Evolutionary conservation across 2,329 filamentous ascomycete species (phyloP), one percentile per base, ranked within the genome.

Genomic region (Elsinoe arachidis): DNA sequence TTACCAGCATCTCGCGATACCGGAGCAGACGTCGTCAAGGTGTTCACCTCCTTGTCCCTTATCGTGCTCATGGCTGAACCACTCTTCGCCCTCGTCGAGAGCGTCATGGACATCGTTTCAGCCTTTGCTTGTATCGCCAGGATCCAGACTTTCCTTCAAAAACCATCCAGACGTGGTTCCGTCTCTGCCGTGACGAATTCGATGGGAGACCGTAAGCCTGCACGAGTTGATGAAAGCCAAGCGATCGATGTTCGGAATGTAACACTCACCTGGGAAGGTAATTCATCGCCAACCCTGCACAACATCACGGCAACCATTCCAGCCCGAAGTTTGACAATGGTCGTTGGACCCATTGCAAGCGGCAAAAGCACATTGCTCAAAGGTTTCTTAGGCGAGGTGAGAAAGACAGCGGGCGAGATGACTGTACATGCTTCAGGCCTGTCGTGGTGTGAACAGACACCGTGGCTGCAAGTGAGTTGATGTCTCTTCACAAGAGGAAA

Each of bases 301-400:
- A 19, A 53, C 30, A 26, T 39, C 19, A 53, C 26, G 11, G 5
- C 17, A 1, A 35, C 19, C 7, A 39, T 39, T 3, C 49, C 33
- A 17, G 5, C 34, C 17, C 70, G 70, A 35, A 74, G 72, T 58
- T 69, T 78, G 51, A 76, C 74, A 23, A 74, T 78, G 64, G 63
- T 80, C 9, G 69, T 79, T 57, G 78, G 77, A 14, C 77, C 78
- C 14, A 75, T 78, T 21, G 78, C 76, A 4, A 78, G 74, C 59
- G 78, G 78, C 3, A 81, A 80, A 59, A 79, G 78, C 17, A 78
- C 77, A 3, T 63, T 81, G 3, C 68, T 77, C 4, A 74, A 75
- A 58, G 68, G 70, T 15, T 63, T 78, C 14, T 69, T 78, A 0
- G 74, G 75, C 21, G 76, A 78, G 58, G 67, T 73, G 0, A 68